phyloP scores from a whole-genome alignment of 2,329 filamentous ascomycete genomes.

The Ophiocordyceps camponoti-rufipedis region DNA sequence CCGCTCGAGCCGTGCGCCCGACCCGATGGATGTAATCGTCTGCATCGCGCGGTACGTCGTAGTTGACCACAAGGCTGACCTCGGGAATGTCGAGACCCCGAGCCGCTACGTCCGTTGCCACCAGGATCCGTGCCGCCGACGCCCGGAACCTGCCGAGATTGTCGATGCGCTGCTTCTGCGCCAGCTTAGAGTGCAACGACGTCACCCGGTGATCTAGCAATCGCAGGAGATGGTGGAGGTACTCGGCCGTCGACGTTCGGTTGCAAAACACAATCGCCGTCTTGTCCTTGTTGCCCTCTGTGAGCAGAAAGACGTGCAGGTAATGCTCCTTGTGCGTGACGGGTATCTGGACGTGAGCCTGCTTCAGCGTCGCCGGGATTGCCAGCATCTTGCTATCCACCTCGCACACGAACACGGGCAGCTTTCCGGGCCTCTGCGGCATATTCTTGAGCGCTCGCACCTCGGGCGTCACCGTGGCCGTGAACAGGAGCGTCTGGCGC shows the following conservation, averaged over 20 bases:
- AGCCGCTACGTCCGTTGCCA: slow-evolving; percentile 89
- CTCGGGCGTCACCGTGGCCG: slow-evolving; percentile 85
- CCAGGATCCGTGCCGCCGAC: slow-evolving; percentile 68
- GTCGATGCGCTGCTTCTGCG: slow-evolving; percentile 66
- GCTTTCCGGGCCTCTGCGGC: slow-evolving; percentile 48
- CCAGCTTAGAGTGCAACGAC: slow-evolving; percentile 71
- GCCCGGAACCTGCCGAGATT: slow-evolving; percentile 89
- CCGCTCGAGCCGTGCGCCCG: slow-evolving; percentile 85
- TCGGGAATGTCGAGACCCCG: slow-evolving; percentile 91
- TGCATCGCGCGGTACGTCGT: slow-evolving; percentile 86
- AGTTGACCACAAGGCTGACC: slow-evolving; percentile 82
- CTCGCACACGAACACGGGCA: slow-evolving; percentile 77
- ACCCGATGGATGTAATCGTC: slow-evolving; percentile 97
- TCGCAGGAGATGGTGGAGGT: slow-evolving; percentile 74
- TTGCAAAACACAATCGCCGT: slow-evolving; percentile 91
- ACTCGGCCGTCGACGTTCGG: slow-evolving; percentile 70
- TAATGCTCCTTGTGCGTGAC: slow-evolving; percentile 92
- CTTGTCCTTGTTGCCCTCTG: slow-evolving; percentile 55
- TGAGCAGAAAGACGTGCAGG: slow-evolving; percentile 73
- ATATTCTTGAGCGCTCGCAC: slow-evolving; percentile 72
- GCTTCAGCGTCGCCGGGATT: slow-evolving; percentile 62
- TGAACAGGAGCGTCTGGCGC: slow-evolving; percentile 91
- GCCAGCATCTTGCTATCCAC: slow-evolving; percentile 59
- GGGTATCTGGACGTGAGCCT: slow-evolving; percentile 75
- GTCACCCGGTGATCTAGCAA: slow-evolving; percentile 81